Conservation (phyloP, 1,284 basidiomycete species). For the Sanghuangporus weigelae region DNA sequence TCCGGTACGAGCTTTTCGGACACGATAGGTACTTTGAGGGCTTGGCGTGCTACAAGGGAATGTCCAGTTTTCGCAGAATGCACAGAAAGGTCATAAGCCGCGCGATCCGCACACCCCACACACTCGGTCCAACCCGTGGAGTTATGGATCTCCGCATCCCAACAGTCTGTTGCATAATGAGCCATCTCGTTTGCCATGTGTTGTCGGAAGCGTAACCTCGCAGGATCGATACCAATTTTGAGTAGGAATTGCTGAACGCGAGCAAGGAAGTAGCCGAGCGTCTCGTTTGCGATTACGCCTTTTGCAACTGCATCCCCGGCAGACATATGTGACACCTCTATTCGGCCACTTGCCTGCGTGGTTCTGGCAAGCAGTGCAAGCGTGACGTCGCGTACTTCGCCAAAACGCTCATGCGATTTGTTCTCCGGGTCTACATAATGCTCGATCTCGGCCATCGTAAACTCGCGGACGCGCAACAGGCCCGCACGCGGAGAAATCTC, state of each 20-base stretch:
- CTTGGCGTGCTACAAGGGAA: slow-evolving; percentile 78
- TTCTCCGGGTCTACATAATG: slow-evolving; percentile 96
- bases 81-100: slow-evolving; percentile 86
- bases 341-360: slow-evolving; percentile 76
- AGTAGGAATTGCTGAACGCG: slow-evolving; percentile 89
- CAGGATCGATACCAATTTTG: slow-evolving; percentile 91
- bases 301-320: slow-evolving; percentile 87
- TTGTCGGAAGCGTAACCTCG: slow-evolving; percentile 87
- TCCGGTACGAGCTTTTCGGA: slow-evolving; percentile 71
- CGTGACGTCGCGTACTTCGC: slow-evolving; percentile 72
- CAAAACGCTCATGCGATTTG: slow-evolving; percentile 86
- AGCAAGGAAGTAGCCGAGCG: slow-evolving; percentile 95
- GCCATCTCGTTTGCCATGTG: slow-evolving; percentile 99
- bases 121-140: slow-evolving; percentile 98
- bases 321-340: slow-evolving; percentile 60
- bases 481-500: slow-evolving; percentile 98
- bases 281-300: slow-evolving; percentile 93
- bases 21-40: slow-evolving; percentile 76
- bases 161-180: slow-evolving; percentile 98
- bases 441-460: slow-evolving; percentile 99
- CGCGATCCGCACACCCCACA: slow-evolving; percentile 98
- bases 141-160: slow-evolving; percentile 98
- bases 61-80: slow-evolving; percentile 59
- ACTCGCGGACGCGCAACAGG: slow-evolving; percentile 94
- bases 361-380: slow-evolving; percentile 81